phyloP scores from a whole-genome alignment of 1,139 yeast species.

The Magnusiomyces paraingens region DNA sequence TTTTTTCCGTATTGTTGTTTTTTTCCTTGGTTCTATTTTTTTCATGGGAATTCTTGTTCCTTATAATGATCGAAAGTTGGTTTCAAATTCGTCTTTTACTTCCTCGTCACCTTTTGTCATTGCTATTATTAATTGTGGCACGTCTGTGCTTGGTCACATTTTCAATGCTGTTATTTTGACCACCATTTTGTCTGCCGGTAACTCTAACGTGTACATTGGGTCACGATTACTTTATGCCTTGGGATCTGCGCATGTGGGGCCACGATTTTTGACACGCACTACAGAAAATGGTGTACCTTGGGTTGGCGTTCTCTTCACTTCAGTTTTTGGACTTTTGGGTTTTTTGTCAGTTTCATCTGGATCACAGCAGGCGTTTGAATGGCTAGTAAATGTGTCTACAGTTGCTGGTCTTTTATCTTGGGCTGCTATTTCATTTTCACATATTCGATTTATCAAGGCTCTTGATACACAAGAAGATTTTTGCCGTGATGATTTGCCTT shows the following conservation, averaged over 20 bases:
- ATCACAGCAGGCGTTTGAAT: conserved; percentile 52
- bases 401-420: conserved; percentile 72
- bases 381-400: conserved; percentile 77
- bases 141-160: conserved; percentile 45
- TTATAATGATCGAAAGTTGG: conserved; percentile 40
- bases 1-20: conserved; percentile 46
- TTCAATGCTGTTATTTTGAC: conserved; percentile 68
- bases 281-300: conserved; percentile 71
- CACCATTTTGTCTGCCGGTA: conserved; percentile 72
- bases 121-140: conserved; percentile 61
- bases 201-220: conserved; percentile 73
- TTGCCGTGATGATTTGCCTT: conserved; percentile 59
- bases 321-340: conserved; percentile 52
- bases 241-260: conserved; percentile 61
- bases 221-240: conserved; percentile 66
- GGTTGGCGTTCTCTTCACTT: conserved; percentile 46
- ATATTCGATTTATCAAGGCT: conserved; percentile 52
- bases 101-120: conserved; percentile 75
- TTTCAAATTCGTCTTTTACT: conserved; percentile 43
- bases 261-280: conserved; percentile 60
- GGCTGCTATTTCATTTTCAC: conserved; percentile 66
- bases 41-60: conserved; percentile 45
- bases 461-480: conserved; percentile 54
- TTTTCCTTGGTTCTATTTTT: conserved; percentile 42
- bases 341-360: conserved; percentile 50